phyloP scores from a whole-genome alignment of 75 land plant species.

The Azolla pinnata region DNA sequence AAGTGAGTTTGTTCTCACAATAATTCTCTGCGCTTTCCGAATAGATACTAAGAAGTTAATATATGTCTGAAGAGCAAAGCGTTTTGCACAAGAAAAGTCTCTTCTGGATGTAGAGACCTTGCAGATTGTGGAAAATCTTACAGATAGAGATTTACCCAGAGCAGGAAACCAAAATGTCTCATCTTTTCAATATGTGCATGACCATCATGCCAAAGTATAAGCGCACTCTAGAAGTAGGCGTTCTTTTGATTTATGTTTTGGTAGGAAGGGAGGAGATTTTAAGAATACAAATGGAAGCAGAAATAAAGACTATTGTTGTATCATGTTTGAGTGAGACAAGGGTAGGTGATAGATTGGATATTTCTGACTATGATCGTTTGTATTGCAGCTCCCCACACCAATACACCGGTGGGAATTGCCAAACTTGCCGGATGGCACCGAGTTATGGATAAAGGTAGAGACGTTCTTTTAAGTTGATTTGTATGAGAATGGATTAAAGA shows the following conservation, averaged over 20 bases:
- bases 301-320: not conserved
- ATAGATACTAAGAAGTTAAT: too few species aligned
- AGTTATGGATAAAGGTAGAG: conserved; percentile 85
- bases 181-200: too few species aligned
- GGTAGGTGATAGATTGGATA: not conserved
- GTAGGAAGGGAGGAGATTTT: not conserved
- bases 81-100: too few species aligned
- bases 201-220: not conserved
- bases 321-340: too few species aligned
- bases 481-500: not conserved
- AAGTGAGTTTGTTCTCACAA: too few species aligned
- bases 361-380: not conserved
- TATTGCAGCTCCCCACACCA: conserved; percentile 71
- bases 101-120: too few species aligned
- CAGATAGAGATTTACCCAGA: too few species aligned
- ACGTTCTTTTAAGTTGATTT: not conserved
- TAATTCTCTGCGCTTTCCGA: too few species aligned
- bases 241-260: not conserved
- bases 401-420: conserved; percentile 94
- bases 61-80: too few species aligned
- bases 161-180: too few species aligned
- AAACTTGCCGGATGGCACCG: conserved; percentile 54
- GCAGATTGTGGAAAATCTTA: too few species aligned
- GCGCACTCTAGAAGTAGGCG: not conserved
- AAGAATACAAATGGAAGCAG: not conserved